phyloP scores from a whole-genome alignment of 768 basidiomycete species.

The Mycena vulgaris region DNA sequence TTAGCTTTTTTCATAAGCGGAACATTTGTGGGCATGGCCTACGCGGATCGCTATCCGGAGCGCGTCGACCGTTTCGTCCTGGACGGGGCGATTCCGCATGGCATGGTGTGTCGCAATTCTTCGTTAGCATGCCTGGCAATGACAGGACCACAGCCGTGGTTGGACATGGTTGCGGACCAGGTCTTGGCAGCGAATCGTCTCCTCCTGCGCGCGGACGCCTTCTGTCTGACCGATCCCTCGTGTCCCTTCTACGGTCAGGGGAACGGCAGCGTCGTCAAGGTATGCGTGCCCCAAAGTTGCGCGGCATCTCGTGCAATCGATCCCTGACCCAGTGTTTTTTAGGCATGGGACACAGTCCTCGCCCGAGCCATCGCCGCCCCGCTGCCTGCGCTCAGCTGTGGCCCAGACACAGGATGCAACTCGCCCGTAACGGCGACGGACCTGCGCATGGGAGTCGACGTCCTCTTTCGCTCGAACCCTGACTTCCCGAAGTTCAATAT shows the following conservation, averaged over 20 bases:
- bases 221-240: constrained; percentile 32
- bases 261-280: constrained; percentile 55
- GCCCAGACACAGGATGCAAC: constrained; percentile 6
- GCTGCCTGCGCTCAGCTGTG: constrained; percentile 12
- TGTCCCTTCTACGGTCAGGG: constrained; percentile 40
- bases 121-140: background rate
- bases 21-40: constrained; percentile 24
- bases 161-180: constrained; percentile 23
- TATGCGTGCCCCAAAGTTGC: background rate
- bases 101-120: background rate
- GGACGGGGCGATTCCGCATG: constrained; percentile 28
- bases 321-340: background rate
- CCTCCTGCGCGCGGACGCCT: constrained; percentile 36
- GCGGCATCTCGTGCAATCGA: background rate
- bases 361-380: constrained; percentile 2
- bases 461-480: background rate
- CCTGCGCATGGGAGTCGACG: background rate
- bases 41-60: constrained; percentile 29
- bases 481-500: constrained; percentile 29
- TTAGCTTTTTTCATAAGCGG: constrained; percentile 1
- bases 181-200: constrained; percentile 36
- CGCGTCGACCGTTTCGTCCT: constrained; percentile 33
- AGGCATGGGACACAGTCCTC: constrained; percentile 26
- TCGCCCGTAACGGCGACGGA: constrained; percentile 22
- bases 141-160: background rate